Base-by-base conservation (phyloP, 805 yeast species). In the Debaryomyces prosopidis region DNA sequence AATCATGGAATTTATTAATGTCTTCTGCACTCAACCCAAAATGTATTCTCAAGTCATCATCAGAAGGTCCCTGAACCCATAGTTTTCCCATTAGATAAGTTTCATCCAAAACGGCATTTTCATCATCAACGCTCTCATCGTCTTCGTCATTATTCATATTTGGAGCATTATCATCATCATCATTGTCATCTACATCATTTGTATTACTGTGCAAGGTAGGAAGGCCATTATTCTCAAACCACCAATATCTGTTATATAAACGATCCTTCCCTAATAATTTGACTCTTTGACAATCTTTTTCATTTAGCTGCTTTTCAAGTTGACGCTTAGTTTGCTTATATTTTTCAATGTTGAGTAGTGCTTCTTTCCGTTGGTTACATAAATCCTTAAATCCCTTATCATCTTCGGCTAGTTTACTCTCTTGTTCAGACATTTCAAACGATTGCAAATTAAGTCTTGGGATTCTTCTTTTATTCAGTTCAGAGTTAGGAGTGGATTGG, bases 61-160 rank as follows among this genome's bases (percentile, higher is more conserved):
- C 63, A 58, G 74, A 57, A 1, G 98, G 98, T 0, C 99, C 99
- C 63, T 90, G 97, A 2, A 94, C 77, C 94, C 96, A 90, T 14
- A 91, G 59, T 44, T 87, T 73, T 5, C 97, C 96, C 85, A 87
- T 85, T 20, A 85, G 73, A 57, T 85, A 89, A 0, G 82, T 77
- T 43, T 80, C 82, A 32, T 75, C 81, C 14, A 58, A 52, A 16
- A 71, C 68, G 19, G 74, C 82, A 15, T 74, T 81, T 12, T 68
- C 68, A 10, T 69, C 73, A 5, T 68, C 75, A 6, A 58, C 70
- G n/a, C 9, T 23, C 6, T 23, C 26, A 9, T 67, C 69, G 3
- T 59, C 60, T 7, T 58, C 63, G 19, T 58, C 58, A 17, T 52
- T 53, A 3, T 49, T 46, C 3, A 45, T 46, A 3, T 46, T 45